phyloP scores from a whole-genome alignment of 2,329 filamentous ascomycete species.

The Colletotrichum sp. region DNA sequence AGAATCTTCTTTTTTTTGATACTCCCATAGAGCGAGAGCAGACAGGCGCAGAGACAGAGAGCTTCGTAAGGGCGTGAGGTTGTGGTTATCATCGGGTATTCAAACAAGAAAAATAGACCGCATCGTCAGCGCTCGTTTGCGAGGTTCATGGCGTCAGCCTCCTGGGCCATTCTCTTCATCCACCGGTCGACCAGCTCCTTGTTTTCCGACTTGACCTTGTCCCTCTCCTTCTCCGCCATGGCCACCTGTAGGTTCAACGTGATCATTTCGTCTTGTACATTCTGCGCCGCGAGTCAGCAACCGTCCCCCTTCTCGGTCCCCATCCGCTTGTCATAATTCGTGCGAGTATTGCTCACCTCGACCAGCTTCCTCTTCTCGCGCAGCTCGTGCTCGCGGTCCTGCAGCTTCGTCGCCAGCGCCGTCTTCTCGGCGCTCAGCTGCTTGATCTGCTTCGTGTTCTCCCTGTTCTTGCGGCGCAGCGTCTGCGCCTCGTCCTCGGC shows the following conservation, averaged over 20 bases:
- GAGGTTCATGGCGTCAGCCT: conserved; percentile 87
- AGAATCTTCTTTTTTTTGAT: conserved; percentile 10
- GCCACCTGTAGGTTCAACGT: conserved; percentile 87
- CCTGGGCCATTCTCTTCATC: conserved; percentile 86
- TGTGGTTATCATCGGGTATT: neutral
- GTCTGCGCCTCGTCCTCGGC: conserved; percentile 69
- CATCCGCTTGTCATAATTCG: too few relatives aligned
- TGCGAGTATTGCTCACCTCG: conserved; percentile 53
- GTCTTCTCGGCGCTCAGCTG: conserved; percentile 68
- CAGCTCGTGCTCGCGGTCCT: conserved; percentile 86
- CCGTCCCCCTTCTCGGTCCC: neutral
- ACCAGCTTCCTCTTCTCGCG: conserved; percentile 83
- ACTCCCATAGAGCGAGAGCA: conserved; percentile 18
- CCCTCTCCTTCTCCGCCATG: conserved; percentile 78
- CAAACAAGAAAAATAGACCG: neutral
- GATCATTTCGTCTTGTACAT: conserved; percentile 93
- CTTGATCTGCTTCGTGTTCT: conserved; percentile 66
- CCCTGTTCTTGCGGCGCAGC: conserved; percentile 63
- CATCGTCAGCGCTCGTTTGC: conserved; percentile 52
- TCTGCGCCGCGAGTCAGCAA: conserved; percentile 42
- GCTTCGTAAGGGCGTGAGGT: neutral
- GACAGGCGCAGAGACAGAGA: neutral
- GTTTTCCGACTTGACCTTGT: conserved; percentile 81
- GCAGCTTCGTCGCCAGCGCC: conserved; percentile 68
- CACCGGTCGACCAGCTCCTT: conserved; percentile 88